Conservation (phyloP, 805 yeast genomes). For the Myxozyma lipomycoides region DNA sequence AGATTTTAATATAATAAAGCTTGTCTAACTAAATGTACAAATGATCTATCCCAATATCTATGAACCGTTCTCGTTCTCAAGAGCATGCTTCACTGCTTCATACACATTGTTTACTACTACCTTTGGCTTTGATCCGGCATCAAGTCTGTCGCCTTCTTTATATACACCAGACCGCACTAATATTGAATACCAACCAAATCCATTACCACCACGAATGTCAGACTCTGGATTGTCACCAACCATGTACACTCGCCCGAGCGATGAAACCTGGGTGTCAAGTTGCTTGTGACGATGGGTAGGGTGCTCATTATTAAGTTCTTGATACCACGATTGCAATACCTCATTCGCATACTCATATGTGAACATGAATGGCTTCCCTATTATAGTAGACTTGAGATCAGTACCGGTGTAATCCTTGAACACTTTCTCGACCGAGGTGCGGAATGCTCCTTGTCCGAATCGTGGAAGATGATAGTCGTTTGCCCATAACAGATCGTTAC, state of each 20-base stretch:
- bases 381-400: conserved; percentile 47
- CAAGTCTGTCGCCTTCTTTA: conserved; percentile 45
- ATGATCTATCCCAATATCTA: too few relatives aligned
- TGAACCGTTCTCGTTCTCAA: conserved; percentile 20
- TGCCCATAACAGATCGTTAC: conserved; percentile 84
- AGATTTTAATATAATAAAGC: too few relatives aligned
- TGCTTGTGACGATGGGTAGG: too few relatives aligned
- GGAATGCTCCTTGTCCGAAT: conserved; percentile 88
- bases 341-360: conserved; percentile 83
- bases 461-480: conserved; percentile 73
- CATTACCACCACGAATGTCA: conserved; percentile 86
- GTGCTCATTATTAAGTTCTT: too few relatives aligned
- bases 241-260: conserved; percentile 69
- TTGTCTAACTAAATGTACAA: too few relatives aligned
- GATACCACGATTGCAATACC: conserved; percentile 54
- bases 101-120: conserved; percentile 49
- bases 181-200: conserved; percentile 83
- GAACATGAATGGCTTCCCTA: conserved; percentile 77
- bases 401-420: conserved; percentile 53
- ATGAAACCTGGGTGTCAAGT: background rate
- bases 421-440: conserved; percentile 57
- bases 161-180: conserved; percentile 88
- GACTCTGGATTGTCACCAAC: conserved; percentile 95
- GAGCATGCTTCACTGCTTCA: conserved; percentile 45
- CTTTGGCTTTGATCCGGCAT: conserved; percentile 44